Conservation (phyloP, 345 rosid genomes). For the Chamaenerion angustifolium region DNA sequence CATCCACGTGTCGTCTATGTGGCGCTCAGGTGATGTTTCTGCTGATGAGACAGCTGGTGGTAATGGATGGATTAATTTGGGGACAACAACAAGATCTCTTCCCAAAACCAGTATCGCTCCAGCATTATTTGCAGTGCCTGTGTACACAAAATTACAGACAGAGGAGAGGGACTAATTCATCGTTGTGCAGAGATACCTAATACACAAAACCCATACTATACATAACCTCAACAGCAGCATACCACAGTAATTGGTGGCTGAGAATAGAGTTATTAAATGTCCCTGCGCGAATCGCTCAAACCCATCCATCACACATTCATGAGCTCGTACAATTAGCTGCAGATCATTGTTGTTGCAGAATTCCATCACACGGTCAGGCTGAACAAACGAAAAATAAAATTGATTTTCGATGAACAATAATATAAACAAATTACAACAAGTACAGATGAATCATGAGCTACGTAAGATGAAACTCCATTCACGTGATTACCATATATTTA, state of each 20-base stretch:
- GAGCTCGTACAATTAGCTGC: conserved; percentile 94
- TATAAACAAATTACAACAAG: not conserved
- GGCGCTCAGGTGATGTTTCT: conserved; percentile 84
- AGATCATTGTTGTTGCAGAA: conserved; percentile 98
- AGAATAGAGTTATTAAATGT: conserved; percentile 91
- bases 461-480: no score
- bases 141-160: conserved; percentile 3
- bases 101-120: conserved; percentile 98
- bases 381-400: conserved; percentile 5
- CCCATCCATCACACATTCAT: conserved; percentile 99
- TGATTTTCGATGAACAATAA: not conserved
- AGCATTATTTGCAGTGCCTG: conserved; percentile 97
- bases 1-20: conserved; percentile 97
- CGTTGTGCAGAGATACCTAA: not conserved
- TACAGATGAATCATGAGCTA: no score
- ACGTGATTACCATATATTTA: no score
- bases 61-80: conserved; percentile 88
- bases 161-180: not conserved
- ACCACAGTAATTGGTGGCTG: conserved; percentile 97
- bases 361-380: conserved; percentile 99
- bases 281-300: conserved; percentile 98
- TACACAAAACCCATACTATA: not conserved
- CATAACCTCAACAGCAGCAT: conserved; percentile 6
- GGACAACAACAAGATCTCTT: conserved; percentile 97
- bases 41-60: conserved; percentile 94